Base-by-base conservation (phyloP, 2,329 filamentous ascomycete species). In the Arthroderma sp. region DNA sequence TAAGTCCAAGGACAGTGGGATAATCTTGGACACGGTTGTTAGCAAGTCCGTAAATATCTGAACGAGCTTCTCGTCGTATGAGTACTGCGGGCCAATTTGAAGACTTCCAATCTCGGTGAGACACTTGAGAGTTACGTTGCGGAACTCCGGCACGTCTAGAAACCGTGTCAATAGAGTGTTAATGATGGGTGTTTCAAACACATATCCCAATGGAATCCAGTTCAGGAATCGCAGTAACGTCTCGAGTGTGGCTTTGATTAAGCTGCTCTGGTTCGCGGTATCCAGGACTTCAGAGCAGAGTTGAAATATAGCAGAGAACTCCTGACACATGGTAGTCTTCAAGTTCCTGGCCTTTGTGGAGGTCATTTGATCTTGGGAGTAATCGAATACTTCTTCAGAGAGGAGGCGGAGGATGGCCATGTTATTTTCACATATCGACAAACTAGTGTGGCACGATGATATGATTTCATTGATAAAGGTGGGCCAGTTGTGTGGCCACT, bases 391-490 rank as follows among this genome's bases (percentile, higher is more conserved):
- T 73, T 98, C 93, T 73, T 98, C 93, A 5, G 93, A 98, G 49
- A 98, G 81, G 66, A 98, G 77, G 60, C 93, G 86, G 65, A 98
- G 81, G 66, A 98, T 97, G 63, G 88, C 90, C 93, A 98, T 98
- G 79, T 98, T 98, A 78, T 98, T 98, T 77, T 98, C 93, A 81
- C 94, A 98, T 66, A 98, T 94, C 38, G 91, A 93, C 56, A 98
- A 79, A 73, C 87, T 96, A 64, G 88, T 91, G 71, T 95, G 91
- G 75, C 91, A 97, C 57, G 93, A 91, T 21, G 89, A 87, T 66
- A 98, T 90, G 73, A 98, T 98, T 77, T 98, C 93, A 78, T 97
- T 97, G 81, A 98, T 97, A 74, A 98, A 98, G 19, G 90, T 95
- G 9, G 94, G 93, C 93, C 94, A 98, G 79, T 98, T 95, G 76